These are phyloP conservation scores for Lotmaria passim DNA, from an alignment of 208 protist species.

Conservation along the genomic window DNA sequence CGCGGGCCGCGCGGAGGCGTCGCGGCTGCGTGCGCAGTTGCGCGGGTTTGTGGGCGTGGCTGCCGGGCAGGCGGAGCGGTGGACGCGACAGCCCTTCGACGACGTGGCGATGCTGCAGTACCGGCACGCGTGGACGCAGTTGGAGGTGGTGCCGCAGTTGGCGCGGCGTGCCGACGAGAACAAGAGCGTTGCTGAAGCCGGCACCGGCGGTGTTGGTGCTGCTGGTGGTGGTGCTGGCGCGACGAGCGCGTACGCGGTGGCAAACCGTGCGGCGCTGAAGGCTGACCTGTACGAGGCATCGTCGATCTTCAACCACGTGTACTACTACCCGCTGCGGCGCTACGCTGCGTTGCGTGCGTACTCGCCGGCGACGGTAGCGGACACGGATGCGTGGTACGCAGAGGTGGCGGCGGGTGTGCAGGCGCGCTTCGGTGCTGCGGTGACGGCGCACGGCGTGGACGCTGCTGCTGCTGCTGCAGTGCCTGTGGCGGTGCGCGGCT, in stretches of 20 bases:
- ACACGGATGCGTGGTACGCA: slow-evolving; percentile 29
- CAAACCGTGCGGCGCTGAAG: slow-evolving; percentile 20
- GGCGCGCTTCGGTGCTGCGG: slow-evolving; percentile 20
- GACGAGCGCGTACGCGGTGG: slow-evolving; percentile 13
- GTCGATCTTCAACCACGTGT: slow-evolving; percentile 50
- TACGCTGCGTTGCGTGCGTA: slow-evolving; percentile 40
- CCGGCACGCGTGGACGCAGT: slow-evolving; percentile 32
- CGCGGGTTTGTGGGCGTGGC: slow-evolving; percentile 29
- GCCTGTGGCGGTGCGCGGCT: not conserved
- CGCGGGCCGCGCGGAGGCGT: slow-evolving; percentile 8
- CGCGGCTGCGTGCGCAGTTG: slow-evolving; percentile 30
- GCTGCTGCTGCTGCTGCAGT: not conserved
- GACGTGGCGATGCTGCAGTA: slow-evolving; percentile 49
- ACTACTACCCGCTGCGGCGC: slow-evolving; percentile 68
- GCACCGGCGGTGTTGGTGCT: too few relatives aligned
- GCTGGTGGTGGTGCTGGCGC: slow-evolving; percentile 2
- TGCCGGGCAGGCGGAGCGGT: slow-evolving; percentile 13
- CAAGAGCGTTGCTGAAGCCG: too few relatives aligned
- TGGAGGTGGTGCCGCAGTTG: slow-evolving; percentile 28
- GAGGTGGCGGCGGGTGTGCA: slow-evolving; percentile 46
- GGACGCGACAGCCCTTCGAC: slow-evolving; percentile 39
- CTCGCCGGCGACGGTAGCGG: slow-evolving; percentile 32
- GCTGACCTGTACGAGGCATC: slow-evolving; percentile 30
- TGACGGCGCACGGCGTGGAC: not conserved
- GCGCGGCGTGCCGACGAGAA: not conserved